phyloP scores from a whole-genome alignment of 2,329 filamentous ascomycete species.

The Fusarium ambrosium region DNA sequence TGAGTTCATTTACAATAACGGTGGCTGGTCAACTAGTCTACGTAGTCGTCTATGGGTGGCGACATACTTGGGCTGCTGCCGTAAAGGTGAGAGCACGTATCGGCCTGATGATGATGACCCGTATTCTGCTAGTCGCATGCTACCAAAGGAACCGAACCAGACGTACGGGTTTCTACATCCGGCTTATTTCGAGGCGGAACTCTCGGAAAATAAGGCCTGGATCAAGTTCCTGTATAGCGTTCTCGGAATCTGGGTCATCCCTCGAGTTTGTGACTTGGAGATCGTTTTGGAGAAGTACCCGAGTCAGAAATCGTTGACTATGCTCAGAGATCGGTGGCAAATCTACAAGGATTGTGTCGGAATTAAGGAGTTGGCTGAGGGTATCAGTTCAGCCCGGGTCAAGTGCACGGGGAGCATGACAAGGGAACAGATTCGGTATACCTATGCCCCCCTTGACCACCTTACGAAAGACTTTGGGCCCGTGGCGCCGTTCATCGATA shows the following conservation, averaged over 20 bases:
- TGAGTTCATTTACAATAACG: conserved; percentile 1
- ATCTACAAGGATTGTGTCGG: not conserved
- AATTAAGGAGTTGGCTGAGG: not conserved
- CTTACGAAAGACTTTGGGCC: not conserved
- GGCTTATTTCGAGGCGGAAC: not conserved
- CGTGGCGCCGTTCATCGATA: conserved; percentile 3
- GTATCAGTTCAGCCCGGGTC: not conserved
- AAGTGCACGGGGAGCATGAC: not conserved
- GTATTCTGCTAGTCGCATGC: not conserved
- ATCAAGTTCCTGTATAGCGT: not conserved
- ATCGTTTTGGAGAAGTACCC: not conserved
- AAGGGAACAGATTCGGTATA: not conserved
- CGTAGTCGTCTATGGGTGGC: not conserved
- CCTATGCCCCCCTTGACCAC: not conserved
- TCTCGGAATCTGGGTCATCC: not conserved
- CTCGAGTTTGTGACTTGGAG: conserved; percentile 1
- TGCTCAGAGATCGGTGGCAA: conserved; percentile 14
- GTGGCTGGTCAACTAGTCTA: not conserved
- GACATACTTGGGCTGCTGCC: not conserved
- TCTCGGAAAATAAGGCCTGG: not conserved
- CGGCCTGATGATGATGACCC: not conserved
- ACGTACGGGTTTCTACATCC: conserved; percentile 3
- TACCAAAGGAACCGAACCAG: not conserved
- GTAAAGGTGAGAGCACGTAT: conserved; percentile 1
- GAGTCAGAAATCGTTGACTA: not conserved